Base-by-base conservation (phyloP, 116 monocot genomes). In the Cymodocea nodosa region DNA sequence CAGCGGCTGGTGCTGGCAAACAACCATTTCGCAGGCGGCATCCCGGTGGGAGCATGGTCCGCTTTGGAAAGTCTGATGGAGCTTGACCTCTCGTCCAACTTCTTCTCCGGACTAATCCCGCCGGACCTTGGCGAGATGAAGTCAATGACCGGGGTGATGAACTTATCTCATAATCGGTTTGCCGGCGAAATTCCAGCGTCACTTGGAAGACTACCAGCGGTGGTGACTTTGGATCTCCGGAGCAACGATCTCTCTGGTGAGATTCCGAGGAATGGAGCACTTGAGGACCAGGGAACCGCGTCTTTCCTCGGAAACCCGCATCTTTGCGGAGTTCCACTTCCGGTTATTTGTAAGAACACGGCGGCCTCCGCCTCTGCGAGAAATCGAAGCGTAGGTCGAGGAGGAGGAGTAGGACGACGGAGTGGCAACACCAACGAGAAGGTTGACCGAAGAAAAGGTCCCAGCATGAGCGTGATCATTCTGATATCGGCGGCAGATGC, bases 201-300 rank as follows among this genome's bases (percentile, higher is more conserved):
- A 7, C 69, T 90, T 17, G 91, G 88, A 17, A 74, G 62, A 14
- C 59, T 97, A 12, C 85, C 97, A n/a, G 59, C 78, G 8, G 72
- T 76, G 36, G 88, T 86, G 13, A 79, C 66, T 53, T 73, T 97
- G 17, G 97, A 97, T 61, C 80, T 97, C 52, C 76, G 91, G 19
- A 76, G 74, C 65, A 97, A 97, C 76, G 80, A 88, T 17, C 85
- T 97, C 65, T 83, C 97, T 51, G 97, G 97, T 35, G 88, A 85
- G 82, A 91, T 91, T 70, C 97, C 97, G 23, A 74, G 79, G 51
- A 48, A 39, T 0, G 84, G 85, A 0, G 74, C 77, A 0, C 74
- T 90, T 2, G 36, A 73, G 35, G 79, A 70, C 65, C 95, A 87
- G 63, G 74, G 80, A 0, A 76, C 80, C n/a, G 78, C 76, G 0